These are phyloP conservation scores for Pleurotus sapidus DNA, from an alignment of 768 basidiomycete species.

Conservation along the genomic window DNA sequence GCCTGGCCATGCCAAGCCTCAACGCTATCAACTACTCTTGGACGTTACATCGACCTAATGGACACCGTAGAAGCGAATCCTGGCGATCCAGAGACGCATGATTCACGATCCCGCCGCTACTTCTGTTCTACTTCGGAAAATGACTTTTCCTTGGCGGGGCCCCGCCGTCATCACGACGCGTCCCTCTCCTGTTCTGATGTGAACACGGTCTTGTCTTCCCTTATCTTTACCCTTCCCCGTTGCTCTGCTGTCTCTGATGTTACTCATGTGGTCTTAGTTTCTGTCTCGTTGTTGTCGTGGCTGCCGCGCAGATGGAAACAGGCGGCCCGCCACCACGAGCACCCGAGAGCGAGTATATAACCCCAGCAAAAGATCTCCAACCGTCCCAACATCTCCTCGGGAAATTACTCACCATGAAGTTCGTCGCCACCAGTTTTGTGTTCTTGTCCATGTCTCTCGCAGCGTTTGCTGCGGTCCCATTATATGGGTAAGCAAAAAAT, in stretches of 20 bases:
- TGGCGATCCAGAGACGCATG: too few relatives aligned
- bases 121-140: too few relatives aligned
- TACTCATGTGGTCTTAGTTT: neutral
- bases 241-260: neutral
- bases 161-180: too few relatives aligned
- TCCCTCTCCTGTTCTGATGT: too few relatives aligned
- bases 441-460: neutral
- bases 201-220: too few relatives aligned
- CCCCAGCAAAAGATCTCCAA: neutral
- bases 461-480: neutral
- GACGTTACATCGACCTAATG: too few relatives aligned
- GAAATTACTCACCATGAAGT: neutral
- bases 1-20: too few relatives aligned
- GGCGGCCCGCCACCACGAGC: neutral
- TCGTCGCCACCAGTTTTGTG: neutral
- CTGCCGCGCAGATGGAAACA: neutral
- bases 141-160: too few relatives aligned
- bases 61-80: too few relatives aligned
- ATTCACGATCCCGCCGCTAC: too few relatives aligned
- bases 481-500: neutral
- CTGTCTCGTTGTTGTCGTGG: neutral
- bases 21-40: too few relatives aligned
- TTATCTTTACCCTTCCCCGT: too few relatives aligned
- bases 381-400: neutral
- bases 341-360: neutral